Evolutionary conservation across 2,329 filamentous ascomycete species (phyloP), one percentile per base, ranked within the genome.

Genomic region (Pseudocercospora macadamiae): DNA sequence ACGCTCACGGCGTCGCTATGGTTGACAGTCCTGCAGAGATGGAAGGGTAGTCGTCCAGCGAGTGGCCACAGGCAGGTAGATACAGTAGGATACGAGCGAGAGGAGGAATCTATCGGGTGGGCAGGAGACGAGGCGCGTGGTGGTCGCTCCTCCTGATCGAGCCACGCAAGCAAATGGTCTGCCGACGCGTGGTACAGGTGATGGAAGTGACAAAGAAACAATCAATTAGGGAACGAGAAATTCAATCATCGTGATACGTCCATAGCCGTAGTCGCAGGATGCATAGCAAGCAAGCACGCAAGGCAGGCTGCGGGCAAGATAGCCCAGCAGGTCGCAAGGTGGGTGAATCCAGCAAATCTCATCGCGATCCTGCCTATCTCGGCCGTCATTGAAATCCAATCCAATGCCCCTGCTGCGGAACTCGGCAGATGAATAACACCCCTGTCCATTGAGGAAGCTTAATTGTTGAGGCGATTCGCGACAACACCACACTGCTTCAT

Each of bases 121-220:
- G 36, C 18, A 39, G 36, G 16, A n/a, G 16, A 21, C 9, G 36
- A 18, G n/a, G 19, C n/a, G 34, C 34, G 34, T 37, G n/a, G 34
- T 18, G 34, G n/a, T 18, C 34, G 34, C 19, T 8, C 6, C 34
- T 16, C 34, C 34, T 37, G 34, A 18, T 37, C 34, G 34, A 37
- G 34, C 34, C 34, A 18, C 34, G 34, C 34, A 37, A 37, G 36
- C 36, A 39, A 39, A 39, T 19, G 16, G 21, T 7, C 18, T 39
- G 36, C 8, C 36, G 16, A 16, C 42, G 42, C 42, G 42, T 45
- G 42, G 42, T 45, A 45, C 21, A 14, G 42, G 28, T n/a, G 21
- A 45, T 45, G 42, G 42, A 25, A 26, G 42, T 45, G 21, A 45
- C 42, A 25, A 45, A 45, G 42, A 25, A 18, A 21, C 42, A 45